Percentiles rank a stretch among this genome's conserved stretches.
Conservation (phyloP, 306 rosid genomes). For the Trifolium dubium region DNA sequence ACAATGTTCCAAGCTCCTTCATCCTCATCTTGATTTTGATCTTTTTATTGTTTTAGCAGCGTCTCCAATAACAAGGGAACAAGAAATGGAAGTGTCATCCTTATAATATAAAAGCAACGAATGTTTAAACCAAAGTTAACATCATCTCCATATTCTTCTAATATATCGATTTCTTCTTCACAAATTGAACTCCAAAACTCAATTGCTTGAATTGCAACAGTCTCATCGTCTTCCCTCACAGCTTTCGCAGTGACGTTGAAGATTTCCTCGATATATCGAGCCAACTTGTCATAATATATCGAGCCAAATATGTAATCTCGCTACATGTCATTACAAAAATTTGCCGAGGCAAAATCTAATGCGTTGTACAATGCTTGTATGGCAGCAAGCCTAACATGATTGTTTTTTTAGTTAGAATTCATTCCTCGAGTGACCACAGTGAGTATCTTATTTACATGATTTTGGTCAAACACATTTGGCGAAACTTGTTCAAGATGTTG, state of each 20-base stretch:
- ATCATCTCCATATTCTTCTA: constrained; percentile 90
- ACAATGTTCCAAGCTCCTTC: constrained; percentile 99
- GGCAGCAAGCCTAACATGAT: constrained; percentile 77
- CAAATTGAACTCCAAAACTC: constrained; percentile 98
- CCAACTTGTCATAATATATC: constrained; percentile 81
- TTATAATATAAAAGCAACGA: constrained; percentile 84
- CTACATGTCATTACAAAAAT: constrained; percentile 86
- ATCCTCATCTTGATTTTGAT: constrained; percentile 76
- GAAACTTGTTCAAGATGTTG: constrained; percentile 95
- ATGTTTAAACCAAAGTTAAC: constrained; percentile 74
- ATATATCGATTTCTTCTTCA: constrained; percentile 88
- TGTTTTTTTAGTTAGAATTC: constrained; percentile 71
- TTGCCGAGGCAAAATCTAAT: constrained; percentile 88
- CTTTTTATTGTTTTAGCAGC: constrained; percentile 87
- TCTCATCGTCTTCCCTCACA: constrained; percentile 87
- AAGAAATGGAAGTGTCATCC: constrained; percentile 83
- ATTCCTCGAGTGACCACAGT: constrained; percentile 85
- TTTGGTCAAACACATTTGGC: constrained; percentile 69
- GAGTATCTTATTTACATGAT: constrained; percentile 79
- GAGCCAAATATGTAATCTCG: constrained; percentile 80
- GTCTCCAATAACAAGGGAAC: constrained; percentile 89
- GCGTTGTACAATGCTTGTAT: constrained; percentile 75
- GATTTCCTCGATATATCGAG: constrained; percentile 79
- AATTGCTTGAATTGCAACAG: constrained; percentile 89
- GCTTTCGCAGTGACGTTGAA: constrained; percentile 86